Evolutionary conservation across 805 yeast genomes (phyloP).

Genomic region (Saccharomycopsis synnaedendra): DNA sequence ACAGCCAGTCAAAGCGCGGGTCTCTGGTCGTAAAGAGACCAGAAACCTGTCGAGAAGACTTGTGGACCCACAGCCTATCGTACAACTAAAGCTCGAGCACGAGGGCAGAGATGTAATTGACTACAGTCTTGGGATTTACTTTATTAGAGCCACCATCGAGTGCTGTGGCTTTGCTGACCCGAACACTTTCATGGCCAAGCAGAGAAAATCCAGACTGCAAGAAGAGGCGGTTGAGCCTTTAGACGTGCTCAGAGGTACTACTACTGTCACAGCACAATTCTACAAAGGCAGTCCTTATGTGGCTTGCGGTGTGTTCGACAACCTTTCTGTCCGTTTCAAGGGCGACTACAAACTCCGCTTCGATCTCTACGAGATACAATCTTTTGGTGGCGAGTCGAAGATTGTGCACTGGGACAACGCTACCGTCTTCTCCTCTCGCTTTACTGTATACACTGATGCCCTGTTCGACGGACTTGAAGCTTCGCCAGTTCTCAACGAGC

Average conservation of each 20-base stretch:
- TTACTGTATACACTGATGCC: constrained; percentile 16
- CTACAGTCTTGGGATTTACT: constrained; percentile 14
- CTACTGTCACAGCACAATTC: constrained; percentile 14
- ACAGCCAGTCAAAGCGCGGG: constrained; percentile 17
- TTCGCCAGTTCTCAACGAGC: constrained; percentile 13
- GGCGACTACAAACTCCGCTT: constrained; percentile 15
- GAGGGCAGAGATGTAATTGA: constrained; percentile 12
- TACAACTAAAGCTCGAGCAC: constrained; percentile 11
- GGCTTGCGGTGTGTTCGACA: constrained; percentile 16
- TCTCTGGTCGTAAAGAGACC: constrained; percentile 16
- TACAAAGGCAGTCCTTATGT: constrained; percentile 14
- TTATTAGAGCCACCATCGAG: constrained; percentile 15
- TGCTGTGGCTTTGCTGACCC: constrained; percentile 12
- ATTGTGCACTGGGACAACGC: constrained; percentile 12
- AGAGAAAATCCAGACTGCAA: constrained; percentile 12
- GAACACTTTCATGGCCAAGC: constrained; percentile 13
- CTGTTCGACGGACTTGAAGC: constrained; percentile 16
- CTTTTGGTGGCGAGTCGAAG: not conserved
- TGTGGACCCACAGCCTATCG: constrained; percentile 17
- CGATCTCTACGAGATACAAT: constrained; percentile 1
- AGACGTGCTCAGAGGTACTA: constrained; percentile 16
- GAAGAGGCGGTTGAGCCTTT: constrained; percentile 6
- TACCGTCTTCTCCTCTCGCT: constrained; percentile 7
- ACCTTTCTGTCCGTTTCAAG: constrained; percentile 15
- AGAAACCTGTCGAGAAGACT: constrained; percentile 14